Evolutionary conservation across 352 stramenopile genomes (phyloP).

Genomic region (Thalassiosira hispida): DNA sequence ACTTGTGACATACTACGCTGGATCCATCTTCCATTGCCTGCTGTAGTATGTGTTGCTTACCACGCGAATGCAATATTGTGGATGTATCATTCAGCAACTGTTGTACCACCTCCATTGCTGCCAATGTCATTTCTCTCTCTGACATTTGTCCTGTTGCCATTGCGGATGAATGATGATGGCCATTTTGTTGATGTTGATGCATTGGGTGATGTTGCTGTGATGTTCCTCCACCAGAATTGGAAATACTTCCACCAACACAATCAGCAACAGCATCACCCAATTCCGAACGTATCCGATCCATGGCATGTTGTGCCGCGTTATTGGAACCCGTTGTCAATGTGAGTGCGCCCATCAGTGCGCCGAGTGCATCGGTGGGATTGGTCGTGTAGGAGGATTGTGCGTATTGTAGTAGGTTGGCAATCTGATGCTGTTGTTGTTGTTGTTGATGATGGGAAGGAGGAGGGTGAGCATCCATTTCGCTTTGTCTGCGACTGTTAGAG

Average conservation of each 20-base stretch:
- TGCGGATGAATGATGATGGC: background rate
- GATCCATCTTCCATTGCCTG: constrained; percentile 62
- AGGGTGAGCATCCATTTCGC: background rate
- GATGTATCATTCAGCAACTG: constrained; percentile 56
- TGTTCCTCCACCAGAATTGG: background rate
- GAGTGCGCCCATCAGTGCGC: constrained; percentile 56
- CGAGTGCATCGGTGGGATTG: constrained; percentile 56
- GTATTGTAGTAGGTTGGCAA: constrained; percentile 50
- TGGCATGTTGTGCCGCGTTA: constrained; percentile 33
- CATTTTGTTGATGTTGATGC: constrained; percentile 2
- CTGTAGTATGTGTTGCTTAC: constrained; percentile 47
- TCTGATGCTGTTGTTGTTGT: constrained; percentile 18
- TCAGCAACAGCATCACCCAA: constrained; percentile 52
- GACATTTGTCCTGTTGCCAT: constrained; percentile 14
- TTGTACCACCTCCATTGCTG: constrained; percentile 46
- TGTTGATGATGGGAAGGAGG: background rate
- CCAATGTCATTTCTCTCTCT: constrained; percentile 33
- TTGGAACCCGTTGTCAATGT: constrained; percentile 35
- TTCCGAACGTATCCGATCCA: constrained; percentile 54
- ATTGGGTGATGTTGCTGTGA: constrained; percentile 5
- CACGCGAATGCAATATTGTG: constrained; percentile 52
- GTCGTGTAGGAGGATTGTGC: constrained; percentile 54
- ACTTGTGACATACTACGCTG: constrained; percentile 52
- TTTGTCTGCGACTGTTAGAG: background rate
- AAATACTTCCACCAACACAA: constrained; percentile 24